Conservation (phyloP, 495 filamentous ascomycete species). For the Podospora didyma region DNA sequence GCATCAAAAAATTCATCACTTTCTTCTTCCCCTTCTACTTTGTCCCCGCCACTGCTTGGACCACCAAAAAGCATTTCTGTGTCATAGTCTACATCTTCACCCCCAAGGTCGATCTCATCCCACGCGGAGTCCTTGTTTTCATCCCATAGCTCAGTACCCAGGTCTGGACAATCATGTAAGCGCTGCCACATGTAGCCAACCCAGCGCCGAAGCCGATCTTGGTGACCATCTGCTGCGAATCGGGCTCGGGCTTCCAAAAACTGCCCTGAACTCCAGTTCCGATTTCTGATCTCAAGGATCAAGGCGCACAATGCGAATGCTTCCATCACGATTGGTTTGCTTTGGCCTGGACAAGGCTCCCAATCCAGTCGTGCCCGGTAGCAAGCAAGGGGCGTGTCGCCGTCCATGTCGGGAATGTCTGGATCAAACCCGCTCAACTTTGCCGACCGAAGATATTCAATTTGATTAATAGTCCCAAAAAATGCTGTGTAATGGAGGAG, state of each 20-base stretch:
- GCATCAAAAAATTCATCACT: too few species aligned
- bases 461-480: not conserved
- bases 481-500: not conserved
- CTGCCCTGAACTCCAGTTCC: slow-evolving; percentile 1
- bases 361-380: not conserved
- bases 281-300: not conserved
- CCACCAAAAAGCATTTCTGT: not conserved
- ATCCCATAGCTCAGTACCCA: not conserved
- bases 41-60: too few species aligned
- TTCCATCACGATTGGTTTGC: not conserved
- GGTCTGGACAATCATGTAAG: not conserved
- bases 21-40: too few species aligned
- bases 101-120: not conserved
- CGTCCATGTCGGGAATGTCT: not conserved
- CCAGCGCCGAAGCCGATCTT: not conserved
- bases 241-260: not conserved
- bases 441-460: not conserved
- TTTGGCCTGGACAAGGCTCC: not conserved
- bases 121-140: not conserved
- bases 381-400: not conserved
- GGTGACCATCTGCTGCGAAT: not conserved
- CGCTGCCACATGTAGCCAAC: slow-evolving; percentile 1
- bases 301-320: slow-evolving; percentile 2
- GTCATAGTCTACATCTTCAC: not conserved
- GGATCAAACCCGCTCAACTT: not conserved